Percentiles rank a stretch among this genome's conserved stretches.
These are phyloP conservation scores for Glomus cerebriforme DNA, from an alignment of 192 early-diverging fungal genomes.

Conservation along the genomic window DNA sequence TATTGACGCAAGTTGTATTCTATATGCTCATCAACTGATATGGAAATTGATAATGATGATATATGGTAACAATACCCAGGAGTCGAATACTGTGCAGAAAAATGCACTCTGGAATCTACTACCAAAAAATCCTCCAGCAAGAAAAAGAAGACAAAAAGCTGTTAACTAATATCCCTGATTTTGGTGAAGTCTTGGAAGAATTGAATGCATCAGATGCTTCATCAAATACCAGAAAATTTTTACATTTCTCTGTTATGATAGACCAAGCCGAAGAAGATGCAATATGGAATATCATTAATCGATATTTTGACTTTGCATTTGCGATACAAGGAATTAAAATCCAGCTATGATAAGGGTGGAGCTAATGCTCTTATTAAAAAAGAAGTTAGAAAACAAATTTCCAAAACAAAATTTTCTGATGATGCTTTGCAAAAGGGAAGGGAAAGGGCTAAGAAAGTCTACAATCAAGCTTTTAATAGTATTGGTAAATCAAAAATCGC, in stretches of 20 bases:
- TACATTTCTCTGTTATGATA: not conserved
- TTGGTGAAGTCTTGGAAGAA: too few relatives aligned
- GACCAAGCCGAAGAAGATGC: constrained; percentile 7
- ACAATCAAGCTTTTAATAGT: not conserved
- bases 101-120: too few relatives aligned
- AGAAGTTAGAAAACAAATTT: not conserved
- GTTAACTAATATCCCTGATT: too few relatives aligned
- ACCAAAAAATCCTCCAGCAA: too few relatives aligned
- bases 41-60: too few relatives aligned
- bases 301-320: not conserved
- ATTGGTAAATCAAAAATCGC: not conserved
- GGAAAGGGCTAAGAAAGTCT: not conserved
- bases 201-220: too few relatives aligned
- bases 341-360: not conserved
- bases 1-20: too few relatives aligned
- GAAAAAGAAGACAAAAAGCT: too few relatives aligned
- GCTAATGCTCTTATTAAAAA: not conserved
- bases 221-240: not conserved
- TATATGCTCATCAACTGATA: too few relatives aligned
- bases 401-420: not conserved
- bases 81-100: too few relatives aligned
- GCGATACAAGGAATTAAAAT: not conserved
- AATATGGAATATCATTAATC: not conserved
- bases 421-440: too few relatives aligned
- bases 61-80: too few relatives aligned